Percentiles rank a stretch among this genome's conserved stretches.
These are phyloP conservation scores for Zea luxurians DNA, from an alignment of 176 grass and related monocot species.

Conservation along the genomic window DNA sequence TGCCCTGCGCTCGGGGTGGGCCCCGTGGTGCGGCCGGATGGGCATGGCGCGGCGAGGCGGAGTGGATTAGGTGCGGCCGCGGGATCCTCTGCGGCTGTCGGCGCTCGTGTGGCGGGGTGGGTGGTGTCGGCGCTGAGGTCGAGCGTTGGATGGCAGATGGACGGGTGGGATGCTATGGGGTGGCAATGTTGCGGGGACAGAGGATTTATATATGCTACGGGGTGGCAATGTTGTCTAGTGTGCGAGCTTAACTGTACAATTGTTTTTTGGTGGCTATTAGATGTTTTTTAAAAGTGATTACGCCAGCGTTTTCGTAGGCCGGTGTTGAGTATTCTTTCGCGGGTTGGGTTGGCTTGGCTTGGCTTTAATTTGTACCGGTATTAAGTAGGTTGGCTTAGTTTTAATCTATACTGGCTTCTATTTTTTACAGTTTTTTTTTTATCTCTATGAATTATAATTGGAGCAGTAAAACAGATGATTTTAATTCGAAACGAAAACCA, in stretches of 20 bases:
- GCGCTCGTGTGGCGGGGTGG: not conserved
- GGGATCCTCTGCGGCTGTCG: constrained; percentile 11
- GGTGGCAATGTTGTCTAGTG: not conserved
- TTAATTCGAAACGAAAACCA: no score
- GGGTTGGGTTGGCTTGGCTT: no score
- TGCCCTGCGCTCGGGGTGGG: not conserved
- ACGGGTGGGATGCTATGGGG: not conserved
- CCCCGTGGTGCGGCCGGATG: not conserved
- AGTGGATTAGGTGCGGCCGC: constrained; percentile 24
- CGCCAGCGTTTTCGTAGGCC: no score
- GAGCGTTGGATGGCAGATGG: not conserved
- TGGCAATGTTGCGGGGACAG: not conserved
- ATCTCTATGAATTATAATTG: no score
- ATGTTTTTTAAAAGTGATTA: no score
- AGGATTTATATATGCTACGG: not conserved
- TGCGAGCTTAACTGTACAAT: not conserved
- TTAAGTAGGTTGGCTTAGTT: no score
- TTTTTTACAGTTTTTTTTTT: no score
- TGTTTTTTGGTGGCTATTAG: no score
- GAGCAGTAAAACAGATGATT: no score
- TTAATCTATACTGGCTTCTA: no score
- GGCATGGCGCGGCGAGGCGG: not conserved
- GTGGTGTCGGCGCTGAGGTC: not conserved
- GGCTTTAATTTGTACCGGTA: no score
- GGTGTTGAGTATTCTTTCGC: no score